These are phyloP conservation scores for Tanozyma kutaoensis DNA, from an alignment of 805 yeast genomes.

Conservation along the genomic window DNA sequence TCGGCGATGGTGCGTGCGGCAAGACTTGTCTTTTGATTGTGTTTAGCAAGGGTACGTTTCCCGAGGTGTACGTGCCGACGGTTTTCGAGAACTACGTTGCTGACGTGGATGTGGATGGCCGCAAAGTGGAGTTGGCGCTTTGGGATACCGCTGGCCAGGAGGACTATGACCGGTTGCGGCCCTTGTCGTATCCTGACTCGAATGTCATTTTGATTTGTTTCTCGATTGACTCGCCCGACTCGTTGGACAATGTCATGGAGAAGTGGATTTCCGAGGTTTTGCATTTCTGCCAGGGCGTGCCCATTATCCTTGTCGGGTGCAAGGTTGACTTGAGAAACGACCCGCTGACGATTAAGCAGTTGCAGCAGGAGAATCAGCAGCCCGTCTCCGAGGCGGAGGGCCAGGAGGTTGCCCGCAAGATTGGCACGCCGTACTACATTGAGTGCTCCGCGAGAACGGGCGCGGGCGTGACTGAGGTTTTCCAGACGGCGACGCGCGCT, in stretches of 20 bases:
- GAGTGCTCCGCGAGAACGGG: constrained; percentile 92
- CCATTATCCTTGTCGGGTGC: constrained; percentile 86
- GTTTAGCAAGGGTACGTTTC: constrained; percentile 81
- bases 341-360: constrained; percentile 59
- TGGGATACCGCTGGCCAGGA: constrained; percentile 99
- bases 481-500: constrained; percentile 87
- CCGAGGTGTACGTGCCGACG: constrained; percentile 93
- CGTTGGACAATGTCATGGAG: constrained; percentile 86
- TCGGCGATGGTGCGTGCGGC: constrained; percentile 98
- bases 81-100: constrained; percentile 97
- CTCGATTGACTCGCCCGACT: constrained; percentile 83
- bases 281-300: constrained; percentile 91
- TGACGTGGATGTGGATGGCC: constrained; percentile 58
- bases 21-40: constrained; percentile 82
- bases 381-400: constrained; percentile 77
- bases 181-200: constrained; percentile 84
- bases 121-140: constrained; percentile 74
- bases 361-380: constrained; percentile 55
- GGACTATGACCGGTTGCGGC: constrained; percentile 90
- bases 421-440: constrained; percentile 74
- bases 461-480: constrained; percentile 86
- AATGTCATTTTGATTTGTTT: constrained; percentile 87
- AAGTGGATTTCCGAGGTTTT: constrained; percentile 91
- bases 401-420: constrained; percentile 75
- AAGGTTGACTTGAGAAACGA: constrained; percentile 83